These are phyloP conservation scores for Candida sithepensis DNA, from an alignment of 805 yeast species.

Conservation along the genomic window DNA sequence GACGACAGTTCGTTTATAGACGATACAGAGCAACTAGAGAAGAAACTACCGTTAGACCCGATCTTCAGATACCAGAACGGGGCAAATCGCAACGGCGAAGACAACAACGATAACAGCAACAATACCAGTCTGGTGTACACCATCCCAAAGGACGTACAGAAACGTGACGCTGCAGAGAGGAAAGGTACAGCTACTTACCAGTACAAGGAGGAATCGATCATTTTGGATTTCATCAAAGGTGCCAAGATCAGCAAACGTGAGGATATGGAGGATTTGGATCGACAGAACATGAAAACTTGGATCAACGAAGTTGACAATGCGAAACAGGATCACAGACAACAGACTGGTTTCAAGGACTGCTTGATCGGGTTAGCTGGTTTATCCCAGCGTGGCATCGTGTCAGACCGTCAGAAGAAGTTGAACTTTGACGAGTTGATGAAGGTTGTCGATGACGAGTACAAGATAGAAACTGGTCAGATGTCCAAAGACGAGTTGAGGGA, in stretches of 20 bases:
- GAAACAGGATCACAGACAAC: constrained; percentile 2
- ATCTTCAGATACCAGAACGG: constrained; percentile 33
- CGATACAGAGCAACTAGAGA: constrained; percentile 20
- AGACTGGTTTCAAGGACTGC: constrained; percentile 23
- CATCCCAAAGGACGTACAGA: constrained; percentile 21
- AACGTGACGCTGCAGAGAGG: constrained; percentile 12
- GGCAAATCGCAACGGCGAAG: too few relatives aligned
- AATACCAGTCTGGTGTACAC: constrained; percentile 34
- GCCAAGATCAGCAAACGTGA: constrained; percentile 38
- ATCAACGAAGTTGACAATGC: constrained; percentile 18
- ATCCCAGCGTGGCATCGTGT: constrained; percentile 31
- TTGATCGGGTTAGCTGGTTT: constrained; percentile 31
- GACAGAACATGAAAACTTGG: constrained; percentile 31
- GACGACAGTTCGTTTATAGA: constrained; percentile 3
- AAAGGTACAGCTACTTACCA: constrained; percentile 46
- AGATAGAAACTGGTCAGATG: constrained; percentile 13
- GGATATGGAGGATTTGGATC: constrained; percentile 31
- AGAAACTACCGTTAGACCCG: constrained; percentile 33
- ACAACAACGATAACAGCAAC: too few relatives aligned
- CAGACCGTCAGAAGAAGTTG: constrained; percentile 28
- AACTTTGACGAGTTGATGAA: constrained; percentile 48
- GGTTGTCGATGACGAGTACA: constrained; percentile 30
- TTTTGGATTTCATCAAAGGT: constrained; percentile 63
- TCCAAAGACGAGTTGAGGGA: constrained; percentile 44
- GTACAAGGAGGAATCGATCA: constrained; percentile 63